These are phyloP conservation scores for Tetrastigma voinierianum DNA, from an alignment of 164 flowering plant genomes.

Conservation along the genomic window DNA sequence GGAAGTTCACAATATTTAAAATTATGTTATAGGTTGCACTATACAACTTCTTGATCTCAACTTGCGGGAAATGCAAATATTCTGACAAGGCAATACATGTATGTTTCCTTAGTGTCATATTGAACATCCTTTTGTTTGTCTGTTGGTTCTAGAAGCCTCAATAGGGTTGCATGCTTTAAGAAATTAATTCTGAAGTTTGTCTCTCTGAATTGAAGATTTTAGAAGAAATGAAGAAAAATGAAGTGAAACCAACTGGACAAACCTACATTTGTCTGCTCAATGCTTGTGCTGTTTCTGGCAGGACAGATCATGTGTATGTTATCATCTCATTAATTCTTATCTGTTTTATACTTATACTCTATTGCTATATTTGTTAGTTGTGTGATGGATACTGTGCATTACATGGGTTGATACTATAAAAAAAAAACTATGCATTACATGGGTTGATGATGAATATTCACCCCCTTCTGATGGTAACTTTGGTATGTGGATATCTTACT, in stretches of 20 bases:
- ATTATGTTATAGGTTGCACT: conserved; percentile 56
- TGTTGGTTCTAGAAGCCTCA: not conserved
- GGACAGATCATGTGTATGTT: conserved; percentile 83
- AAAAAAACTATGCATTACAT: too few species aligned
- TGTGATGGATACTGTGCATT: too few species aligned
- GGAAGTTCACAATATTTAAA: not conserved
- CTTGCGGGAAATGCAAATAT: conserved; percentile 78
- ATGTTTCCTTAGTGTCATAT: conserved; percentile 11
- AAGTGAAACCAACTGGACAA: conserved; percentile 88
- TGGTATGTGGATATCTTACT: too few species aligned
- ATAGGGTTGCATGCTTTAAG: not conserved
- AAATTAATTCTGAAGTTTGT: not conserved
- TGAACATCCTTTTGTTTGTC: not conserved
- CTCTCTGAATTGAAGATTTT: conserved; percentile 53
- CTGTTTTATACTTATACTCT: too few species aligned
- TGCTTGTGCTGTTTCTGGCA: conserved; percentile 81
- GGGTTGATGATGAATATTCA: too few species aligned
- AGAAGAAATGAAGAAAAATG: conserved; percentile 87
- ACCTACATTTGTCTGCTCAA: conserved; percentile 83
- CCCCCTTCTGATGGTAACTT: too few species aligned
- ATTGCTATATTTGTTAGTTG: too few species aligned
- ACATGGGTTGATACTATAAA: too few species aligned
- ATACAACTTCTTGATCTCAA: conserved; percentile 84
- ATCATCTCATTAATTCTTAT: conserved; percentile 10
- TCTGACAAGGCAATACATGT: conserved; percentile 72